A percentile compares a stretch with the other conserved stretches of the same genome.
Evolutionary conservation across 1,139 yeast genomes (phyloP).

Genomic region (Debaryomyces fabryi): DNA sequence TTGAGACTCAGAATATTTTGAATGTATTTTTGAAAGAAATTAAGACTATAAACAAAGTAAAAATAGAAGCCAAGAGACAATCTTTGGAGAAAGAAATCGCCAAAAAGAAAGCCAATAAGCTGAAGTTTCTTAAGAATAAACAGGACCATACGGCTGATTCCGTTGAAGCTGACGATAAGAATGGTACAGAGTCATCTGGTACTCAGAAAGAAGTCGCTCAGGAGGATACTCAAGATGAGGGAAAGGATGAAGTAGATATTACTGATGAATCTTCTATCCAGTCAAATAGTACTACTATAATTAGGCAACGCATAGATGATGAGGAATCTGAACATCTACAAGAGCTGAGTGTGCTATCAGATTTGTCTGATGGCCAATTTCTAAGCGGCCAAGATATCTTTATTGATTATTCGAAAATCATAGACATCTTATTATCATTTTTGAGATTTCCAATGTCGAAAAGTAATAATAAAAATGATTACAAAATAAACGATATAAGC

Average conservation of each 20-base stretch:
- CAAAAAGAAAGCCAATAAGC: constrained; percentile 12
- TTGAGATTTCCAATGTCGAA: constrained; percentile 54
- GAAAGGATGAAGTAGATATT: constrained; percentile 8
- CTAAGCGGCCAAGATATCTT: constrained; percentile 86
- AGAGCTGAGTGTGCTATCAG: constrained; percentile 12
- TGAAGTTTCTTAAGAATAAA: constrained; percentile 7
- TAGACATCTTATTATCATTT: constrained; percentile 77
- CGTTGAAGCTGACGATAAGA: neutral
- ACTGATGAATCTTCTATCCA: constrained; percentile 24
- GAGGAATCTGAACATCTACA: constrained; percentile 15
- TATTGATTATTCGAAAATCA: constrained; percentile 78
- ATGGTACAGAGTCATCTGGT: neutral
- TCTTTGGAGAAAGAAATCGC: constrained; percentile 25
- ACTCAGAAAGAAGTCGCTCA: constrained; percentile 11
- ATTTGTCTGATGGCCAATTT: constrained; percentile 30
- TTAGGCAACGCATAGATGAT: constrained; percentile 14
- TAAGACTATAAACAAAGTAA: constrained; percentile 69
- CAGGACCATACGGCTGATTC: constrained; percentile 8
- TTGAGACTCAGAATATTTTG: constrained; percentile 78
- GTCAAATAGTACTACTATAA: constrained; percentile 19
- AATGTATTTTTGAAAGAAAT: constrained; percentile 81
- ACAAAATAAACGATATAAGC: constrained; percentile 30
- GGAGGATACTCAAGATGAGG: constrained; percentile 11
- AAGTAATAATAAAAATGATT: constrained; percentile 21
- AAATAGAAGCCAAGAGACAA: constrained; percentile 47